Conservation (phyloP, 2,329 filamentous ascomycete species). For the Fusarium pseudoanthophilum region DNA sequence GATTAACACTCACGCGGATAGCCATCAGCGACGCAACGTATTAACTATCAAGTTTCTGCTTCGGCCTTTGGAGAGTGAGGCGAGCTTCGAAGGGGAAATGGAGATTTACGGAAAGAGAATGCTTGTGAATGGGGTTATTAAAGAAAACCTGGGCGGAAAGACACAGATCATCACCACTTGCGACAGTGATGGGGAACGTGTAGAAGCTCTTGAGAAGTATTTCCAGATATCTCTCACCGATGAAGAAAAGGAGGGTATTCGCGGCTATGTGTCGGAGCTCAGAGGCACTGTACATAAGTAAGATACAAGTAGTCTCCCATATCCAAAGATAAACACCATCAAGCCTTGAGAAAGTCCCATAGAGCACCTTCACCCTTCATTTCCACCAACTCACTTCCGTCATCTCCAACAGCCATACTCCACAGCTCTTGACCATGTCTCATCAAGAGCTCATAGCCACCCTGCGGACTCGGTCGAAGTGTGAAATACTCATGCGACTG, state of each 20-base stretch:
- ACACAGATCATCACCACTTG: slow-evolving; percentile 41
- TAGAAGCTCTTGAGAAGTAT: slow-evolving; percentile 58
- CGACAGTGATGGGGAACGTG: slow-evolving; percentile 59
- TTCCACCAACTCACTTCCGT: slow-evolving; percentile 43
- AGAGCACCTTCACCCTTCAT: slow-evolving; percentile 44
- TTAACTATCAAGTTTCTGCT: slow-evolving; percentile 65
- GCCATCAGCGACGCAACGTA: slow-evolving; percentile 65
- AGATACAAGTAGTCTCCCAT: too few relatives aligned
- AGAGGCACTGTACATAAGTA: too few relatives aligned
- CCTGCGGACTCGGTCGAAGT: slow-evolving; percentile 42
- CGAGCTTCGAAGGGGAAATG: slow-evolving; percentile 35
- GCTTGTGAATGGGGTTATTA: slow-evolving; percentile 37
- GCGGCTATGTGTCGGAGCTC: slow-evolving; percentile 17
- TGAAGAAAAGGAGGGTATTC: slow-evolving; percentile 32
- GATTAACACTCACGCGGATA: slow-evolving; percentile 59
- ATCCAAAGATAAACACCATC: neutral
- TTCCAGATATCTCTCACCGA: slow-evolving; percentile 59
- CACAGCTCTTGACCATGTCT: slow-evolving; percentile 43
- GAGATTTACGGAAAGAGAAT: slow-evolving; percentile 42
- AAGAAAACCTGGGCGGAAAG: slow-evolving; percentile 32
- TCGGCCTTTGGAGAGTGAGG: slow-evolving; percentile 51
- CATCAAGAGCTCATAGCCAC: slow-evolving; percentile 49
- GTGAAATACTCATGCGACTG: slow-evolving; percentile 47
- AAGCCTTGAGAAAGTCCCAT: slow-evolving; percentile 45
- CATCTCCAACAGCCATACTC: slow-evolving; percentile 42